phyloP scores from a whole-genome alignment of 495 filamentous ascomycete species.

The Cairneyella variabilis region DNA sequence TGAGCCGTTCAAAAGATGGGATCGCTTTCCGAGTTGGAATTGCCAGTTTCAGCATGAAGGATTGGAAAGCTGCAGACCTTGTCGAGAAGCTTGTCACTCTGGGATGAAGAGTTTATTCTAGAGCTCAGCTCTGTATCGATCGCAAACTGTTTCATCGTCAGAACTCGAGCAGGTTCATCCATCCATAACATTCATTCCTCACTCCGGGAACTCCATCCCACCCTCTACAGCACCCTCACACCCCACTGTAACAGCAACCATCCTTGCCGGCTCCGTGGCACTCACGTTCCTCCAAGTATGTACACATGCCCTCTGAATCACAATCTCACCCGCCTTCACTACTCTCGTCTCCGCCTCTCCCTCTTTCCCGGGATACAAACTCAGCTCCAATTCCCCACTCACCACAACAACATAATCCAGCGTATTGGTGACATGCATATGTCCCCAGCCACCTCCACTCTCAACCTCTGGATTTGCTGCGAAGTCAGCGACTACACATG shows the following conservation, averaged over 20 bases:
- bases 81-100: neutral
- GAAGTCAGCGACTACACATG: neutral
- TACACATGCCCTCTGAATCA: constrained; percentile 6
- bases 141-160: too few relatives aligned
- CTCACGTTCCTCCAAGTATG: constrained; percentile 5
- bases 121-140: neutral
- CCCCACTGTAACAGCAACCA: neutral
- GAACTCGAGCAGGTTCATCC: too few relatives aligned
- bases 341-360: neutral
- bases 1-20: too few relatives aligned
- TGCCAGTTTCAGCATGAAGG: too few relatives aligned
- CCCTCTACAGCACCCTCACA: constrained; percentile 3
- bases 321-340: neutral
- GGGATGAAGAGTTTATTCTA: neutral
- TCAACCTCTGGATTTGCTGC: neutral
- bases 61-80: too few relatives aligned
- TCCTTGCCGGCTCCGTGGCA: neutral
- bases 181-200: neutral
- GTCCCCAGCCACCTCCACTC: neutral
- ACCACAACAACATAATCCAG: constrained; percentile 3
- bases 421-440: neutral
- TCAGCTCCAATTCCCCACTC: constrained; percentile 6
- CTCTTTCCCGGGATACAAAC: neutral
- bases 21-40: too few relatives aligned
- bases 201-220: neutral